A percentile compares a stretch with the other conserved stretches of the same genome.
Evolutionary conservation across 73 alveolate genomes (phyloP).

Genomic region (Paramecium octaurelia): DNA sequence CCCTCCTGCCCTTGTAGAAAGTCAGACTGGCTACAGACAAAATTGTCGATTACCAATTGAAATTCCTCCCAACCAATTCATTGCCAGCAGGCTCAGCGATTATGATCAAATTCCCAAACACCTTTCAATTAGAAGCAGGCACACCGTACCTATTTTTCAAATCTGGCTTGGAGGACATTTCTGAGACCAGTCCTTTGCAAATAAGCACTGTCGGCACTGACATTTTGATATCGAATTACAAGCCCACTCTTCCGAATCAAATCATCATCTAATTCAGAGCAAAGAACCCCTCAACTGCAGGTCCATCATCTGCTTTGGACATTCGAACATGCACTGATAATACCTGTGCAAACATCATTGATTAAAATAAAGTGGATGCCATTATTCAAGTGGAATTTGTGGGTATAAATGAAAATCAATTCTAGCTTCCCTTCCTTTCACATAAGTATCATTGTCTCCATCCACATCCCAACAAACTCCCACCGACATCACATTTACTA

Average conservation of each 20-base stretch:
- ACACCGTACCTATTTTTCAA: not conserved
- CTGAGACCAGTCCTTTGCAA: constrained; percentile 14
- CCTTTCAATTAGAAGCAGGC: not conserved
- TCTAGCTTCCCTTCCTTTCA: not conserved
- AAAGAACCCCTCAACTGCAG: not conserved
- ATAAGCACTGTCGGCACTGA: not conserved
- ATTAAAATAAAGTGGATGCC: constrained; percentile 44
- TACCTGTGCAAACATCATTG: not conserved
- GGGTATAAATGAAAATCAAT: not conserved
- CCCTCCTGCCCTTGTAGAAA: not conserved
- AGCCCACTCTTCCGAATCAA: not conserved
- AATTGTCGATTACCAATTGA: constrained; percentile 42
- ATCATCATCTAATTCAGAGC: not conserved
- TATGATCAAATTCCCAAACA: constrained; percentile 17
- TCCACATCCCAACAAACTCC: not conserved
- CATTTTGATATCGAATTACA: not conserved
- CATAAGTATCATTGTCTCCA: not conserved
- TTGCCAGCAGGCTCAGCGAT: constrained; percentile 13
- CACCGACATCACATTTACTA: not conserved
- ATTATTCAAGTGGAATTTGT: not conserved
- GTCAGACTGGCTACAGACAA: constrained; percentile 36
- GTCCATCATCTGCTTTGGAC: constrained; percentile 6
- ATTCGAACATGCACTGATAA: constrained; percentile 12
- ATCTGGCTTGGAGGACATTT: not conserved
- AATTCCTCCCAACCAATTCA: constrained; percentile 54